phyloP scores from a whole-genome alignment of 257 asterid genomes.

The Marsdenia floribunda region DNA sequence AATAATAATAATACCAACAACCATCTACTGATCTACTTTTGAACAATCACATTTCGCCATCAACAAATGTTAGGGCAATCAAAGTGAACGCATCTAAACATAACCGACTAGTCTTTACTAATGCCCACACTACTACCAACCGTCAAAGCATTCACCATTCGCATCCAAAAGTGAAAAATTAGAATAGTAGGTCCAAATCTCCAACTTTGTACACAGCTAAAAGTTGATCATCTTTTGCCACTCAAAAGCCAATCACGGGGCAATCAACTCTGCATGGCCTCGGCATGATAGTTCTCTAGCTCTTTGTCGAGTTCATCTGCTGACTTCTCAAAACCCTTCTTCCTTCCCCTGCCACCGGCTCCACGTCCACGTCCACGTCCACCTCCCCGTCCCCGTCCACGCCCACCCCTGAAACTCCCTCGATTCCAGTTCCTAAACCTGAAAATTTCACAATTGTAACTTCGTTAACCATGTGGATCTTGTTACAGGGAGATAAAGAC shows the following conservation, averaged over 20 bases:
- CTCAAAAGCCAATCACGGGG: neutral
- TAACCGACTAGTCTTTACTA: neutral
- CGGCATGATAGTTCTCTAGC: slow-evolving; percentile 74
- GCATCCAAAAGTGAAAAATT: slow-evolving; percentile 8
- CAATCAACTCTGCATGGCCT: slow-evolving; percentile 53
- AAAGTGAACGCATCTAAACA: neutral
- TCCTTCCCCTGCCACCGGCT: slow-evolving; percentile 45
- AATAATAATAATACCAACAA: too few relatives aligned
- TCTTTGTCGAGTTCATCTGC: slow-evolving; percentile 93
- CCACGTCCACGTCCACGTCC: slow-evolving; percentile 36
- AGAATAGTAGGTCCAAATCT: neutral
- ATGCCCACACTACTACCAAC: neutral
- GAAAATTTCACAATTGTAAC: neutral
- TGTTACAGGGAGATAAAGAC: neutral
- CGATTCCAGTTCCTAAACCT: slow-evolving; percentile 43
- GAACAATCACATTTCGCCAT: neutral
- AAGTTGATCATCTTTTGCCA: neutral
- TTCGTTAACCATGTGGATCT: neutral
- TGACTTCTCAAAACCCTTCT: slow-evolving; percentile 48
- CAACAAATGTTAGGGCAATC: neutral
- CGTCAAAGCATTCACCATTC: neutral
- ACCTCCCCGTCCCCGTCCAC: slow-evolving; percentile 27
- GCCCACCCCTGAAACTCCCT: slow-evolving; percentile 44
- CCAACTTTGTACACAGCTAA: slow-evolving; percentile 25
- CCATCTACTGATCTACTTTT: neutral